phyloP scores from a whole-genome alignment of 192 early-diverging fungal species.

The Coemansia reversa region DNA sequence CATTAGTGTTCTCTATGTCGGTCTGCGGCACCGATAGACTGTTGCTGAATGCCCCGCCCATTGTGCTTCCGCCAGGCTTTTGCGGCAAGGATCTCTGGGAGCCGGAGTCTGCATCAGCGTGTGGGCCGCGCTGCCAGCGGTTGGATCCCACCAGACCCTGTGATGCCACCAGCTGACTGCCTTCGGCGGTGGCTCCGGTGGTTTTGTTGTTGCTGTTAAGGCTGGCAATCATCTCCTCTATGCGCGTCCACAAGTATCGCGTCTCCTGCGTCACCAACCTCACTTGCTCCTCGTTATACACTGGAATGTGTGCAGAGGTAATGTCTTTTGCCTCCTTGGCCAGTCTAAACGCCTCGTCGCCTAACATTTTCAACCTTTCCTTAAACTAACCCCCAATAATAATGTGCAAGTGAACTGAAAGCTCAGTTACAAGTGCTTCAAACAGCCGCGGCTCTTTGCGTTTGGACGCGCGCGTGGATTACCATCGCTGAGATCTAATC shows the following conservation, averaged over 20 bases:
- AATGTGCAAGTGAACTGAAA: constrained; percentile 6
- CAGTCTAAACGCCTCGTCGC: constrained; percentile 77
- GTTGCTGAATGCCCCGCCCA: constrained; percentile 3
- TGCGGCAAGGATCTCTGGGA: constrained; percentile 2
- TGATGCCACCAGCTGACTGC: constrained; percentile 1
- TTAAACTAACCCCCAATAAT: background rate
- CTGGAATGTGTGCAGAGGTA: constrained; percentile 64
- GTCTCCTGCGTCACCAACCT: constrained; percentile 79
- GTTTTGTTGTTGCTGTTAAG: constrained; percentile 12
- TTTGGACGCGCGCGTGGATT: background rate
- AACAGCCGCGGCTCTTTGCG: too few species aligned
- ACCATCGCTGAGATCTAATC: background rate
- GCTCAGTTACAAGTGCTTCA: background rate
- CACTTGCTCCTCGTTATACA: constrained; percentile 82
- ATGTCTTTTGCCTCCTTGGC: constrained; percentile 77
- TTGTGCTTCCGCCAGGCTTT: background rate
- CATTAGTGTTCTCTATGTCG: constrained; percentile 27
- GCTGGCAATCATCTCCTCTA: constrained; percentile 45
- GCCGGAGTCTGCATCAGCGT: background rate
- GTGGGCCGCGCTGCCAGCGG: too few species aligned
- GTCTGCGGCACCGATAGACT: constrained; percentile 4
- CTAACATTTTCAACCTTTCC: constrained; percentile 54
- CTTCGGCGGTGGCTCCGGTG: background rate
- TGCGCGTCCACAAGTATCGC: constrained; percentile 60
- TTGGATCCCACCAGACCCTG: background rate